Evolutionary conservation across 2,329 filamentous ascomycete species (phyloP), one percentile per base, ranked within the genome.

Genomic region (Aspergillus tanneri): DNA sequence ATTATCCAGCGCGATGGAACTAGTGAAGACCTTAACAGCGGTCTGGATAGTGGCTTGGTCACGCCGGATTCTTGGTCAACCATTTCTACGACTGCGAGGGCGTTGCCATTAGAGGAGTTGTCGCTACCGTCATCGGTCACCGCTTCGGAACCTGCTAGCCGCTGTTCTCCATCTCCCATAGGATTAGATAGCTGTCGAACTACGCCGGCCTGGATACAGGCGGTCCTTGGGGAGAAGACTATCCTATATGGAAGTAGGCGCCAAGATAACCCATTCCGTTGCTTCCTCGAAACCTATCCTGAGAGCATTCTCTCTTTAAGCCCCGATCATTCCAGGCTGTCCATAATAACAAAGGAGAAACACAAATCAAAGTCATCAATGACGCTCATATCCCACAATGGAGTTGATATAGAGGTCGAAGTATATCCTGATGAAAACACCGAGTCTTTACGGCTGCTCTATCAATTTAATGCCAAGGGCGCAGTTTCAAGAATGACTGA

Each of bases 401-500:
- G 52, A 2, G 11, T 37, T 16, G 44, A 55, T n/a, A 44, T 58
- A 3, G 12, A 21, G 1, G 30, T 53, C 5, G 49, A 55, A 19
- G 18, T 56, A 9, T 32, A 36, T 5, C 43, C 52, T 6, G 30
- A 43, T 1, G 27, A 48, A 22, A 18, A 25, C 10, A 37, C 38
- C 3, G 32, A 38, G 6, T 91, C 53, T 86, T 84, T 42, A 82
- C 90, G 57, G 84, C 81, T 97, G 49, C 82, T 83, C 64, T 96
- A 96, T 75, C 87, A 80, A 5, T 97, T 96, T 73, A 86, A 89
- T 64, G 90, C 90, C 1, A 88, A 96, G 70, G 85, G 87, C 47
- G 90, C 90, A 18, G 95, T 95, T 64, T 89, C 91, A 14, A 89
- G 90, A 12, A 93, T 97, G 55, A 86, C 85, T 50, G 92, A 97